phyloP scores from a whole-genome alignment of 1,284 basidiomycete species.

The Microbotryum silenes-acaulis region DNA sequence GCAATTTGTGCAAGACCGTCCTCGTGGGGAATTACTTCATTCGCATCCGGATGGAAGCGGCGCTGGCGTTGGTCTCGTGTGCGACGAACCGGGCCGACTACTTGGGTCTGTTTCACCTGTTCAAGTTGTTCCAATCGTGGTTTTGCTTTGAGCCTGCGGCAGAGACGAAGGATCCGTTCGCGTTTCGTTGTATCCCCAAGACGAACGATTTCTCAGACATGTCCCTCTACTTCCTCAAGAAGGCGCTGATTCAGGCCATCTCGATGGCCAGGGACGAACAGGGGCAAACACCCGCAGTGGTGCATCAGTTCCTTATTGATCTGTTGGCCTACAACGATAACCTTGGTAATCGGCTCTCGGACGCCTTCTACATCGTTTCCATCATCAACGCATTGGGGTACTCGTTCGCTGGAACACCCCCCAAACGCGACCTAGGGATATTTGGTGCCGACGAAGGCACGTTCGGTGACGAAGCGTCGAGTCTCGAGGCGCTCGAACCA shows the following conservation, averaged over 20 bases:
- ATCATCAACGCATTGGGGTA: conserved; percentile 75
- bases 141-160: conserved; percentile 84
- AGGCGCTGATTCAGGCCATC: conserved; percentile 75
- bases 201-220: conserved; percentile 91
- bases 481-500: conserved; percentile 58
- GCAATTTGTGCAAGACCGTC: conserved; percentile 81
- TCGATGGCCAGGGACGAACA: conserved; percentile 70
- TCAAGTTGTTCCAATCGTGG: conserved; percentile 83
- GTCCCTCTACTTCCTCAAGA: conserved; percentile 87
- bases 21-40: conserved; percentile 95
- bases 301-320: conserved; percentile 85
- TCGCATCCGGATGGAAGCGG: conserved; percentile 93
- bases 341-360: conserved; percentile 83
- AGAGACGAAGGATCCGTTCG: conserved; percentile 67
- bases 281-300: conserved; percentile 75
- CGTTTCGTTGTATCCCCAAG: conserved; percentile 74
- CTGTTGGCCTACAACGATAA: conserved; percentile 92
- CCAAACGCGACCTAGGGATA: conserved; percentile 32
- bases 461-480: conserved; percentile 55
- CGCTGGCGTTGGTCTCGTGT: conserved; percentile 74
- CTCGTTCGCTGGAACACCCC: conserved; percentile 54
- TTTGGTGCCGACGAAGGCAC: conserved; percentile 36
- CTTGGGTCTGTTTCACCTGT: conserved; percentile 87
- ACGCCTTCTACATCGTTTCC: conserved; percentile 82
- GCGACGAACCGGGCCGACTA: conserved; percentile 72